Conservation (phyloP, 345 rosid genomes). For the Anacardium occidentale region DNA sequence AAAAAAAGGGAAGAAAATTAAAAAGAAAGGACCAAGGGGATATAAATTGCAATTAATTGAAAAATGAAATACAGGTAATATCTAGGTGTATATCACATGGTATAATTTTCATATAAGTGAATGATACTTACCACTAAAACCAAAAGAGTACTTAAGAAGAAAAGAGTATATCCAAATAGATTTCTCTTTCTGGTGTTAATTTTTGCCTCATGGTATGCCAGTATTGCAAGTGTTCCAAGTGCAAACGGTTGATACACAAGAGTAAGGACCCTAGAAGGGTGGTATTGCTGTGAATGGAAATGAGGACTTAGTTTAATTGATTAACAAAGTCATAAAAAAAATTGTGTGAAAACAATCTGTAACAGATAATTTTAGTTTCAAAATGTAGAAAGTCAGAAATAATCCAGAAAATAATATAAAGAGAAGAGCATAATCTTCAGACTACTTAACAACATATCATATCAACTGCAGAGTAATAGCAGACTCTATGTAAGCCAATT, state of each 20-base stretch:
- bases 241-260: slow-evolving; percentile 84
- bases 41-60: neutral
- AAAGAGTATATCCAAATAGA: slow-evolving; percentile 63
- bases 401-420: neutral
- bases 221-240: slow-evolving; percentile 49
- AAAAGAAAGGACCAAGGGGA: neutral
- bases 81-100: neutral
- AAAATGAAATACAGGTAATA: neutral
- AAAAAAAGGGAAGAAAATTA: neutral
- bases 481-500: neutral
- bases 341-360: neutral
- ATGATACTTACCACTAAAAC: slow-evolving; percentile 62
- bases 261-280: slow-evolving; percentile 72
- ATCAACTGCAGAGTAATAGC: neutral
- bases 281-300: slow-evolving; percentile 51
- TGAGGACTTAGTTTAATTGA: slow-evolving; percentile 15
- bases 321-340: neutral
- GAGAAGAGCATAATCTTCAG: neutral
- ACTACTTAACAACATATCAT: neutral
- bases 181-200: slow-evolving; percentile 65
- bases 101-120: neutral
- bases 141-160: slow-evolving; percentile 50
- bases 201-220: slow-evolving; percentile 65
- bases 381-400: neutral
- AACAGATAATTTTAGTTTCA: neutral